phyloP scores from a whole-genome alignment of 257 asterid genomes.

The Misopates orontium region DNA sequence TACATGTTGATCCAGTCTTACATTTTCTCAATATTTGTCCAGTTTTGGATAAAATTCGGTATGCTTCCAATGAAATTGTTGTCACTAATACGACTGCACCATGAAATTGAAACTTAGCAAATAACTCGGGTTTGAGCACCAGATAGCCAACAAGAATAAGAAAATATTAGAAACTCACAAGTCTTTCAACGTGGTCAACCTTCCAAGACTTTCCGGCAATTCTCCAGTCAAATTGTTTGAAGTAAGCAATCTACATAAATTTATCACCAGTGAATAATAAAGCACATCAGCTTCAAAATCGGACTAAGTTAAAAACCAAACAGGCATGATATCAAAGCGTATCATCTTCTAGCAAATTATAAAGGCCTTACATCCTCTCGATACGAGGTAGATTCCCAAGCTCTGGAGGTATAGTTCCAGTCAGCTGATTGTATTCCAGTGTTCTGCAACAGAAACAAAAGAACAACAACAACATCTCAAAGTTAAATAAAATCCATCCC shows the following conservation, averaged over 20 bases:
- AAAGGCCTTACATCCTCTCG: conserved; percentile 49
- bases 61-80: conserved; percentile 66
- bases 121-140: neutral
- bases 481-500: too few species aligned
- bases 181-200: conserved; percentile 53
- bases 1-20: conserved; percentile 32
- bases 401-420: conserved; percentile 73
- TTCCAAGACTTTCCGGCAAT: conserved; percentile 52
- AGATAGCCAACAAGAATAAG: neutral
- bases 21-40: conserved; percentile 53
- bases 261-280: neutral
- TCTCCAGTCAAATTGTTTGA: conserved; percentile 73
- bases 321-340: too few species aligned
- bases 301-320: neutral
- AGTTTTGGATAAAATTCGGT: conserved; percentile 53
- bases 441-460: conserved; percentile 29
- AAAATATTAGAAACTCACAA: conserved; percentile 43
- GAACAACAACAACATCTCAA: neutral
- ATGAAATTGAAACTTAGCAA: neutral
- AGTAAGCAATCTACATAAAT: conserved; percentile 40
- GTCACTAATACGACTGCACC: conserved; percentile 67
- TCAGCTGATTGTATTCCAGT: conserved; percentile 60
- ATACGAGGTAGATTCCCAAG: conserved; percentile 52
- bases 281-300: conserved; percentile 9
- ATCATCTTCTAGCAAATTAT: neutral